Conservation (phyloP, 139 green algal genomes). For the Coccomyxa sp. region DNA sequence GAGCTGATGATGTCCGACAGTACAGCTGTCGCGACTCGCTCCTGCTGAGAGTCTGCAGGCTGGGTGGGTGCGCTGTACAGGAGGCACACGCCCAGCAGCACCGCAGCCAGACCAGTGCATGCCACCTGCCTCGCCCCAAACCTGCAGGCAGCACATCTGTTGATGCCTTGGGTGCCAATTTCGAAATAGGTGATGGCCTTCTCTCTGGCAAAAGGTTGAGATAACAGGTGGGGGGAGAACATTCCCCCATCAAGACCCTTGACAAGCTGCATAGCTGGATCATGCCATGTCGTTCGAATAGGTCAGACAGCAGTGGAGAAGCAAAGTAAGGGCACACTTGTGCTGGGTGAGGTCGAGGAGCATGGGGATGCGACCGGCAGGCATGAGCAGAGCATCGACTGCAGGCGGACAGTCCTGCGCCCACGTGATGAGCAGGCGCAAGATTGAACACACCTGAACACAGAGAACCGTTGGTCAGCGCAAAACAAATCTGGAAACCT, state of each 20-base stretch:
- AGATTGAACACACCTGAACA: slow-evolving; percentile 15
- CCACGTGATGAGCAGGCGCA: slow-evolving; percentile 67
- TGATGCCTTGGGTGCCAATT: neutral
- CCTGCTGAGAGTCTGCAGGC: neutral
- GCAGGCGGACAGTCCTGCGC: slow-evolving; percentile 53
- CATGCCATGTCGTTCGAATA: neutral
- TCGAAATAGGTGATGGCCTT: neutral
- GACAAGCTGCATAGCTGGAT: neutral
- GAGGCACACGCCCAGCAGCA: slow-evolving; percentile 66
- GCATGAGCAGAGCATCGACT: slow-evolving; percentile 41
- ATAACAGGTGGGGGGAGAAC: no score
- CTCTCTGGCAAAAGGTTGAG: no score
- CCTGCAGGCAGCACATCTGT: neutral
- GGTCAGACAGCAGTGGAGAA: neutral
- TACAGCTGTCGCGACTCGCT: slow-evolving; percentile 20
- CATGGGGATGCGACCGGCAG: slow-evolving; percentile 36
- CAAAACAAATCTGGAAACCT: neutral
- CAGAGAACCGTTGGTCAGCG: no score
- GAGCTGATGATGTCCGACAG: slow-evolving; percentile 45
- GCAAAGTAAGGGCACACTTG: neutral
- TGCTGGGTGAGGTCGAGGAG: slow-evolving; percentile 39
- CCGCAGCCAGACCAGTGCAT: slow-evolving; percentile 51
- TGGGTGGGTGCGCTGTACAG: slow-evolving; percentile 20
- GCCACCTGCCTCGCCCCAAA: neutral
- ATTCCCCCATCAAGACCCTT: no score